A percentile compares a stretch with the other conserved stretches of the same genome.
These are phyloP conservation scores for Venturia oleaginea DNA, from an alignment of 2,329 filamentous ascomycete genomes.

Conservation along the genomic window DNA sequence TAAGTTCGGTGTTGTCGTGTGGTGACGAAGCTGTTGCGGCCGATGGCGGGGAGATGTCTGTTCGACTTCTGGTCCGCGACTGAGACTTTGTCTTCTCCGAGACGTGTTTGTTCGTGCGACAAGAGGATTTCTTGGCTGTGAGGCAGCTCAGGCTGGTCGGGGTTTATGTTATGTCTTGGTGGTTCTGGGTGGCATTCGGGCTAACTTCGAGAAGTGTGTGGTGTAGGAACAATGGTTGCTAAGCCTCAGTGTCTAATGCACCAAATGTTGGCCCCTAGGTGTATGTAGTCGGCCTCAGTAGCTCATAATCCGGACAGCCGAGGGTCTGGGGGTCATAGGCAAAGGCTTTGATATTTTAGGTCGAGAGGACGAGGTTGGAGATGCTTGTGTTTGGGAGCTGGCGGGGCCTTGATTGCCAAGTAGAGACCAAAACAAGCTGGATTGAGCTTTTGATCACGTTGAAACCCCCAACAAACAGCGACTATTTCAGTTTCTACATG, in stretches of 20 bases:
- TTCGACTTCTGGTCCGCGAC: neutral
- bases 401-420: neutral
- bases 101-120: neutral
- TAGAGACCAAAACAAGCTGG: neutral
- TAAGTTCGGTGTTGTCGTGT: neutral
- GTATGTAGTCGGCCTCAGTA: neutral
- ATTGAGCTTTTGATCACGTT: neutral
- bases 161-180: neutral
- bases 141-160: neutral
- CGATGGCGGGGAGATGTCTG: neutral
- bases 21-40: constrained; percentile 5
- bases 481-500: neutral
- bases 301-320: neutral
- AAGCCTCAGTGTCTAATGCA: constrained; percentile 6
- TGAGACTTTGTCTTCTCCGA: neutral
- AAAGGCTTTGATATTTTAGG: neutral
- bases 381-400: neutral
- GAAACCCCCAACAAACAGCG: neutral
- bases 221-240: neutral
- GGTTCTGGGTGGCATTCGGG: neutral
- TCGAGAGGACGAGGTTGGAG: neutral
- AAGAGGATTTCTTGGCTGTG: neutral
- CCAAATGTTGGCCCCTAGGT: neutral
- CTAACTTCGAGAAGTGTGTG: neutral
- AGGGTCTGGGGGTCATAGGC: neutral